Percentiles rank a stretch among this genome's conserved stretches.
Conservation (phyloP, 306 rosid genomes). For the Leucaena leucocephala region DNA sequence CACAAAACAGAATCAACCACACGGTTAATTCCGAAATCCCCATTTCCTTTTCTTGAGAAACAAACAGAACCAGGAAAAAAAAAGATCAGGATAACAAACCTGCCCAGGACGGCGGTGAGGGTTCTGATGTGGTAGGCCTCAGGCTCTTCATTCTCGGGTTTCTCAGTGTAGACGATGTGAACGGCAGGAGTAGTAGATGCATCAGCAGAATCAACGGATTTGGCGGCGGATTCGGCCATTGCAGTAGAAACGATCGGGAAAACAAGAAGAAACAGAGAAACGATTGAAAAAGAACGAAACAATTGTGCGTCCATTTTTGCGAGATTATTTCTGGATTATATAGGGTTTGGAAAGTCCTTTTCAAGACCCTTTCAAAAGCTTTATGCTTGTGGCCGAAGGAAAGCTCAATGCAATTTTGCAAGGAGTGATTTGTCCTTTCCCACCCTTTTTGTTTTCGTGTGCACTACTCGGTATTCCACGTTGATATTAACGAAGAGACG, state of each 20-base stretch:
- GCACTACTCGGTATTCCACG: not conserved
- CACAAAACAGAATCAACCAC: not conserved
- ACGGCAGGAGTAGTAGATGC: slow-evolving; percentile 56
- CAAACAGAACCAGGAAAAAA: slow-evolving; percentile 13
- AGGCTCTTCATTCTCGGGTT: slow-evolving; percentile 63
- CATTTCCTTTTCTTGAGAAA: slow-evolving; percentile 6
- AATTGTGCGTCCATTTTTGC: not conserved
- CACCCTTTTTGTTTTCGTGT: not conserved
- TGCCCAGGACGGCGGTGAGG: slow-evolving; percentile 85
- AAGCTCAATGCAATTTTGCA: not conserved
- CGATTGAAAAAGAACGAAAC: not conserved
- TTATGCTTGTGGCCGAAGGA: not conserved
- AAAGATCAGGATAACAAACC: slow-evolving; percentile 43
- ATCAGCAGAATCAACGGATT: not conserved
- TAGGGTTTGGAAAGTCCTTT: not conserved
- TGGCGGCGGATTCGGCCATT: slow-evolving; percentile 51
- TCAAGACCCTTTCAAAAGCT: not conserved
- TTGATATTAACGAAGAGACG: not conserved
- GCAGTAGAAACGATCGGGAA: not conserved
- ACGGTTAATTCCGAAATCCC: not conserved
- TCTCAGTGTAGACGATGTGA: slow-evolving; percentile 84
- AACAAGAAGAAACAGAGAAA: not conserved
- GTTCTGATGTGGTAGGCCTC: slow-evolving; percentile 84
- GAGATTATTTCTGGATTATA: not conserved
- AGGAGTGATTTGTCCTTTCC: not conserved